These are phyloP conservation scores for Pythium grandisporangium DNA, from an alignment of 352 stramenopile species.

Conservation along the genomic window DNA sequence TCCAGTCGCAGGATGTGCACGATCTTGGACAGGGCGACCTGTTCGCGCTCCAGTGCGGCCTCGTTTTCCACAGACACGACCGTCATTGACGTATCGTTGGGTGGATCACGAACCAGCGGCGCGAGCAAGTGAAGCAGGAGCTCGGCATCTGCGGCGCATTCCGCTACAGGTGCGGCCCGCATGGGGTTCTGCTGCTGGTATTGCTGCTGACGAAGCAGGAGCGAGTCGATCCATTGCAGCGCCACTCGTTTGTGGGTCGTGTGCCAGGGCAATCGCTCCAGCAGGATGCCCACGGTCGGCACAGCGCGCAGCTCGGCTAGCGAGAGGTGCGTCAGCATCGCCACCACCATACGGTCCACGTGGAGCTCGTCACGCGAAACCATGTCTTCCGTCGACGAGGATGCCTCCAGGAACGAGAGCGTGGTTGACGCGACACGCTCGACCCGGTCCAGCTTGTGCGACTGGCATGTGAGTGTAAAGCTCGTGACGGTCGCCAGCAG, in stretches of 20 bases:
- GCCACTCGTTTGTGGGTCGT: constrained; percentile 42
- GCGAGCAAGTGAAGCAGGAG: constrained; percentile 73
- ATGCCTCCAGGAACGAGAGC: constrained; percentile 18
- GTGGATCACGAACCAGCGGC: constrained; percentile 86
- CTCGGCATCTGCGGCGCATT: constrained; percentile 27
- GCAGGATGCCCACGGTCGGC: constrained; percentile 21
- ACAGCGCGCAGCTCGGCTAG: constrained; percentile 30
- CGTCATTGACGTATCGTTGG: constrained; percentile 19
- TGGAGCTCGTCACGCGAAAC: constrained; percentile 1
- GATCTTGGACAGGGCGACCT: constrained; percentile 91
- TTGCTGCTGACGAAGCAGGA: constrained; percentile 29
- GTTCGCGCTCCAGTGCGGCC: constrained; percentile 83
- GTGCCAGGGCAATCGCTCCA: constrained; percentile 39
- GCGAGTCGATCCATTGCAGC: constrained; percentile 30
- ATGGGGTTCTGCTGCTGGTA: too few relatives aligned
- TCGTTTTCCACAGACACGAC: constrained; percentile 22
- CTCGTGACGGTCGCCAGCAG: constrained; percentile 47
- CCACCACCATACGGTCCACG: constrained; percentile 11
- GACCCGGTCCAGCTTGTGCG: constrained; percentile 12
- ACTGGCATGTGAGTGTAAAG: constrained; percentile 30
- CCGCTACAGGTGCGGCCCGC: too few relatives aligned
- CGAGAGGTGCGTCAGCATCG: constrained; percentile 13
- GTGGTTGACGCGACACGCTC: constrained; percentile 19
- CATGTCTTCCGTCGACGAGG: neutral
- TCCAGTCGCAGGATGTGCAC: constrained; percentile 89